Evolutionary conservation across 2,329 filamentous ascomycete species (phyloP).

Genomic region (Exophiala dermatitidis): DNA sequence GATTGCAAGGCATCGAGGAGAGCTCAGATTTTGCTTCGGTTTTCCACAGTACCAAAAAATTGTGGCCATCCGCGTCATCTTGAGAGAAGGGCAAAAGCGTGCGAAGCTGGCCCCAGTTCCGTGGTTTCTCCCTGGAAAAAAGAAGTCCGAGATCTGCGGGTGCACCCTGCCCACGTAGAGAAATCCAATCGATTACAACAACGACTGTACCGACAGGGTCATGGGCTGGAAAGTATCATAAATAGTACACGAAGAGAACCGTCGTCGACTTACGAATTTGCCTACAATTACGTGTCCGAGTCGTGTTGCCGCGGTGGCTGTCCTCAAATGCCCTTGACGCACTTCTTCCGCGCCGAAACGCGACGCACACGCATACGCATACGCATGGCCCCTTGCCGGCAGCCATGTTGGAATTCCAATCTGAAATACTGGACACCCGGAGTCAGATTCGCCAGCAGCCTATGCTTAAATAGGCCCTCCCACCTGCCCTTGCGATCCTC

Average conservation of each 20-base stretch:
- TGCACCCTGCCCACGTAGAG: too few species aligned
- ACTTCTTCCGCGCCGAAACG: conserved; percentile 21
- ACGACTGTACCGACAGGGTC: background rate
- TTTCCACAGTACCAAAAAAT: too few species aligned
- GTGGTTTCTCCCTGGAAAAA: too few species aligned
- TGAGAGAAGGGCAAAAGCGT: too few species aligned
- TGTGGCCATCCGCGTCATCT: too few species aligned
- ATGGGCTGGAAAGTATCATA: background rate
- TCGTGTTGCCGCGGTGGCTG: background rate
- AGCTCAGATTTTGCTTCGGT: too few species aligned
- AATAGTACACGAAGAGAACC: background rate
- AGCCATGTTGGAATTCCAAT: conserved; percentile 4
- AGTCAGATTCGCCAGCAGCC: conserved; percentile 9
- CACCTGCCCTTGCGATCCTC: conserved; percentile 1
- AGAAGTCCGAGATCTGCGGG: too few species aligned
- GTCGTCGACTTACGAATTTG: background rate
- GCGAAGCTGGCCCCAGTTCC: too few species aligned
- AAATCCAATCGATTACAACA: background rate
- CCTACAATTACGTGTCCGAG: background rate
- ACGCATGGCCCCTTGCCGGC: conserved; percentile 14
- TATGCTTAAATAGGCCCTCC: conserved; percentile 5
- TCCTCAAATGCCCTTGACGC: conserved; percentile 24
- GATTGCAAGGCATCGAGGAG: too few species aligned
- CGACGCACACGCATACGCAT: conserved; percentile 3
- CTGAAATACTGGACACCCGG: conserved; percentile 1